phyloP scores from a whole-genome alignment of 108 stramenopile species.

The Fragilariopsis cylindrus region DNA sequence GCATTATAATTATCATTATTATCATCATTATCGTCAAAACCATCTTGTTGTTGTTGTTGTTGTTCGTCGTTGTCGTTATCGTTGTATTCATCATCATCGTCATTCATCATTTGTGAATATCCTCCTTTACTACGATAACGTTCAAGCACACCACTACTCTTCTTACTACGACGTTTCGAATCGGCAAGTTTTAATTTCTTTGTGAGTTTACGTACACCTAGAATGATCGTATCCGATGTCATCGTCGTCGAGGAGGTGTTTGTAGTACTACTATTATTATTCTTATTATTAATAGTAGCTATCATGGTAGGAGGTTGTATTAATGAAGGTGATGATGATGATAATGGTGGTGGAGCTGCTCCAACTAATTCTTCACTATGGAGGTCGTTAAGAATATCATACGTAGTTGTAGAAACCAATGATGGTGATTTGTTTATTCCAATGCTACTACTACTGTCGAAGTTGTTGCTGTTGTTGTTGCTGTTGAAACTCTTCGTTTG shows the following conservation, averaged over 20 bases:
- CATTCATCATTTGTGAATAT: conserved; percentile 21
- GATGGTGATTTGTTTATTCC: neutral
- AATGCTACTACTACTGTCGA: neutral
- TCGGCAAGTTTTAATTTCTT: conserved; percentile 17
- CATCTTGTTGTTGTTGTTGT: conserved; percentile 11
- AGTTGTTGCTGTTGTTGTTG: too few relatives aligned
- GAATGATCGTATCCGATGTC: conserved; percentile 5
- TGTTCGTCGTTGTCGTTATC: neutral
- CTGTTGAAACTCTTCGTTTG: too few relatives aligned
- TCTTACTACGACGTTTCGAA: conserved; percentile 1
- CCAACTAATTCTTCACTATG: neutral
- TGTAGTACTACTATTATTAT: too few relatives aligned
- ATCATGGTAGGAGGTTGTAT: neutral
- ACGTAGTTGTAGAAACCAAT: neutral
- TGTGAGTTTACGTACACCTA: conserved; percentile 20
- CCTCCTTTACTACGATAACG: conserved; percentile 9
- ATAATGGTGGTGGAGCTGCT: neutral
- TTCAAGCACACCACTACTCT: neutral
- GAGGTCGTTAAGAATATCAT: conserved; percentile 5
- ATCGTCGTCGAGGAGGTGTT: neutral
- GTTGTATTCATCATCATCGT: conserved; percentile 22
- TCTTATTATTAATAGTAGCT: neutral
- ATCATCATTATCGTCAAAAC: conserved; percentile 6
- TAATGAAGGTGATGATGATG: neutral
- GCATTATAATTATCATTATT: neutral